phyloP scores from a whole-genome alignment of 208 protist genomes.

The Acanthamoeba healyi region DNA sequence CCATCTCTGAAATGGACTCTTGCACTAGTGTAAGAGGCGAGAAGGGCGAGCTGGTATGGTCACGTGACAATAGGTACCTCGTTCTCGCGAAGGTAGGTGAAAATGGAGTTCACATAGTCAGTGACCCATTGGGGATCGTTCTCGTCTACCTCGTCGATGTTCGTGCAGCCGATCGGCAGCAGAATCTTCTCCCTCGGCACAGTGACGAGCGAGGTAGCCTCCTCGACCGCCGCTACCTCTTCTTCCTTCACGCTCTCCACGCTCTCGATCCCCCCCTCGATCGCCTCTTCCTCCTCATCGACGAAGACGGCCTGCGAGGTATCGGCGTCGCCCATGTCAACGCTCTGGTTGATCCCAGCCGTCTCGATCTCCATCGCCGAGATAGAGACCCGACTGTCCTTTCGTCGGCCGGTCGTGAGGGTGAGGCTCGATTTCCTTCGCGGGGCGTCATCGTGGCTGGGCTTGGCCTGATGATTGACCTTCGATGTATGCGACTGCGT shows the following conservation, averaged over 20 bases:
- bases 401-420: background rate
- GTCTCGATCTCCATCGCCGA: slow-evolving; percentile 22
- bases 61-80: slow-evolving; percentile 84
- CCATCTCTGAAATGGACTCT: too few species aligned
- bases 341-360: background rate
- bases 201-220: background rate
- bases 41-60: too few species aligned
- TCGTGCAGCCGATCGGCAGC: background rate
- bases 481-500: background rate
- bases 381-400: background rate
- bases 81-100: slow-evolving; percentile 82
- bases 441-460: slow-evolving; percentile 2
- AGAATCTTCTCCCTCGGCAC: background rate
- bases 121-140: slow-evolving; percentile 85
- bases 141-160: slow-evolving; percentile 84
- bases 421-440: slow-evolving; percentile 48
- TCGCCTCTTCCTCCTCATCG: background rate
- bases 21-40: too few species aligned
- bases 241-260: background rate
- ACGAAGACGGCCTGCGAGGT: background rate
- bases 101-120: slow-evolving; percentile 89
- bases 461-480: background rate
- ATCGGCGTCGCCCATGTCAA: slow-evolving; percentile 37
- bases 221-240: background rate
- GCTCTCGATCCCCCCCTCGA: background rate